Conservation (phyloP, 2,329 filamentous ascomycete genomes). For the Biscogniauxia mediterranea region DNA sequence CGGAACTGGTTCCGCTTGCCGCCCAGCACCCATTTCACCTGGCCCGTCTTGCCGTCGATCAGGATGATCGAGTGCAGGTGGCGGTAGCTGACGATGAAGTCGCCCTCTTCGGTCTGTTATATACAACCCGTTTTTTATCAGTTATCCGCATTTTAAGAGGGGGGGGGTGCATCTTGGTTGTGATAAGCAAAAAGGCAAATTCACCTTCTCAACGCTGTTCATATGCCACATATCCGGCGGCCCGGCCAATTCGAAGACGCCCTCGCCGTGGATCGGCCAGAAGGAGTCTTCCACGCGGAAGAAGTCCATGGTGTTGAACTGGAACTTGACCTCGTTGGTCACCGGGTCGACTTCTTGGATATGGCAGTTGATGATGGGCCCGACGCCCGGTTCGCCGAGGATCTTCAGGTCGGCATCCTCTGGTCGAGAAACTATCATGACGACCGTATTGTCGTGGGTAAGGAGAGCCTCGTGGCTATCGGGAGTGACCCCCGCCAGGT, state of each 20-base stretch:
- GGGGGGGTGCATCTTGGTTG: too few relatives aligned
- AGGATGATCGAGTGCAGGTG: conserved; percentile 12
- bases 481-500: not conserved
- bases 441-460: conserved; percentile 7
- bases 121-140: not conserved
- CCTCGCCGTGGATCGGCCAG: conserved; percentile 7
- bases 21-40: conserved; percentile 10
- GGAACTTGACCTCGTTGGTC: conserved; percentile 9
- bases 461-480: conserved; percentile 13
- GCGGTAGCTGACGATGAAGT: conserved; percentile 11
- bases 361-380: conserved; percentile 3
- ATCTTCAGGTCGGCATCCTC: conserved; percentile 4
- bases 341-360: conserved; percentile 13
- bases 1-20: conserved; percentile 10
- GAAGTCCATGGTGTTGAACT: conserved; percentile 9
- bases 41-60: conserved; percentile 3
- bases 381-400: conserved; percentile 4
- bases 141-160: too few relatives aligned
- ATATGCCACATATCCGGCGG: conserved; percentile 11
- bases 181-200: not conserved
- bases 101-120: conserved; percentile 4
- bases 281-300: conserved; percentile 10
- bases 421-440: conserved; percentile 4
- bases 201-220: conserved; percentile 13
- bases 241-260: conserved; percentile 5